Percentiles rank a stretch among this genome's conserved stretches.
These are phyloP conservation scores for Clarireedia paspali DNA, from an alignment of 2,329 filamentous ascomycete species.

Conservation along the genomic window DNA sequence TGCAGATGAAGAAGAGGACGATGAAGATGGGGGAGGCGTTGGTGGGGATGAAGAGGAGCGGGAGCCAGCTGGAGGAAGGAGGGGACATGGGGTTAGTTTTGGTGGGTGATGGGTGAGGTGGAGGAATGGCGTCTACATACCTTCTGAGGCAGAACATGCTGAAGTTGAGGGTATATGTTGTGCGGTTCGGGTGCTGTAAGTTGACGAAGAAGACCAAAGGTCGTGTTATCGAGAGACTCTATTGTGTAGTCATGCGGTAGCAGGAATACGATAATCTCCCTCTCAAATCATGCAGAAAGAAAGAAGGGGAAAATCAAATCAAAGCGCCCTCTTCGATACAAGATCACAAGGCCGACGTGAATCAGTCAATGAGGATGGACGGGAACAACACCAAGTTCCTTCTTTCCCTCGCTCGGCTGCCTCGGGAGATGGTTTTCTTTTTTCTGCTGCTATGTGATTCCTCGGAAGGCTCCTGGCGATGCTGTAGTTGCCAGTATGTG, in stretches of 20 bases:
- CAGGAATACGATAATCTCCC: not conserved
- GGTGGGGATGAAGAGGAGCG: conserved; percentile 80
- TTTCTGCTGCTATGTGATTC: not conserved
- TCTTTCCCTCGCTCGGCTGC: no score
- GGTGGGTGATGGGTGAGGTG: not conserved
- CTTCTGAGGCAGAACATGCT: conserved; percentile 57
- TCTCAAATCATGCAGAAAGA: no score
- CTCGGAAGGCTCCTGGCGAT: no score
- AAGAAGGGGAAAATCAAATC: no score
- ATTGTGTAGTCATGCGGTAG: conserved; percentile 20
- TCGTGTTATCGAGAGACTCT: conserved; percentile 6
- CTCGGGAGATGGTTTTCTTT: not conserved
- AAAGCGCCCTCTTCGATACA: no score
- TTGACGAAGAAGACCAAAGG: not conserved
- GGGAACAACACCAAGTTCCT: no score
- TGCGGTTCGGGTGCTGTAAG: no score
- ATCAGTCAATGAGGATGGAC: no score
- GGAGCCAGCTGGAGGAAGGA: conserved; percentile 58
- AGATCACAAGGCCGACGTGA: no score
- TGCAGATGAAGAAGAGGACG: conserved; percentile 82
- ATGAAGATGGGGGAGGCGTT: conserved; percentile 81
- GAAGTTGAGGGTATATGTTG: not conserved
- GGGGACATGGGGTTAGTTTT: conserved; percentile 1
- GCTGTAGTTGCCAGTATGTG: no score
- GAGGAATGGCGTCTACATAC: conserved; percentile 30